Evolutionary conservation across 2,329 filamentous ascomycete genomes (phyloP).

Genomic region (Apiospora malaysiana): DNA sequence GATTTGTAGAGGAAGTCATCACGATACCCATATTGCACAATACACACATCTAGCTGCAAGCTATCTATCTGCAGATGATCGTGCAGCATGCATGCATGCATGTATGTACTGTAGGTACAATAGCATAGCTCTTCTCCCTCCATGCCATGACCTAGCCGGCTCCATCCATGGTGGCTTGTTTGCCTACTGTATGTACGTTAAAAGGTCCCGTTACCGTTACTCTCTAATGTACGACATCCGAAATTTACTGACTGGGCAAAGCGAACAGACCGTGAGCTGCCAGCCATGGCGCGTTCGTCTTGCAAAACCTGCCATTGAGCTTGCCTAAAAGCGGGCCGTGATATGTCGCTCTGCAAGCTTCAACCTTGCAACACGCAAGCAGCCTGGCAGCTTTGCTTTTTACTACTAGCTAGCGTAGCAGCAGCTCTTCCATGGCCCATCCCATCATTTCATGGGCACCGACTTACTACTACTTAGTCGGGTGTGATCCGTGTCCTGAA

Average conservation of each 20-base stretch:
- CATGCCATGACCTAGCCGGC: background rate
- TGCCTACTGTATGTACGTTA: background rate
- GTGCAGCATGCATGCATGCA: constrained; percentile 14
- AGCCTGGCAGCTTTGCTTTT: background rate
- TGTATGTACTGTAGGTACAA: background rate
- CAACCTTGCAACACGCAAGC: background rate
- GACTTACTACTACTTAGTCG: background rate
- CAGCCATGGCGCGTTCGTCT: background rate
- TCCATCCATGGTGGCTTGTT: background rate
- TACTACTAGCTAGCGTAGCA: no score
- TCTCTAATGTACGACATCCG: background rate
- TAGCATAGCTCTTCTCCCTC: background rate
- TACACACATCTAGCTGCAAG: background rate
- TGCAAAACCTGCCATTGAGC: background rate
- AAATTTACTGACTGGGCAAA: background rate
- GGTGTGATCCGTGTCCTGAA: background rate
- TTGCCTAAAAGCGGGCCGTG: background rate
- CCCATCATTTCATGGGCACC: no score
- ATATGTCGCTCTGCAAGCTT: background rate
- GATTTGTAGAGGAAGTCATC: background rate
- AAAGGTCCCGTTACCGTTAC: background rate
- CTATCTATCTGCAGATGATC: constrained; percentile 8
- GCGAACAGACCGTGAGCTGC: background rate
- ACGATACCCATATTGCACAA: background rate
- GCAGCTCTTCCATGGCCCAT: background rate